Percentiles rank a stretch among this genome's conserved stretches.
Evolutionary conservation across 148 eudicot genomes (phyloP).

Genomic region (Gaultheria prostrata): DNA sequence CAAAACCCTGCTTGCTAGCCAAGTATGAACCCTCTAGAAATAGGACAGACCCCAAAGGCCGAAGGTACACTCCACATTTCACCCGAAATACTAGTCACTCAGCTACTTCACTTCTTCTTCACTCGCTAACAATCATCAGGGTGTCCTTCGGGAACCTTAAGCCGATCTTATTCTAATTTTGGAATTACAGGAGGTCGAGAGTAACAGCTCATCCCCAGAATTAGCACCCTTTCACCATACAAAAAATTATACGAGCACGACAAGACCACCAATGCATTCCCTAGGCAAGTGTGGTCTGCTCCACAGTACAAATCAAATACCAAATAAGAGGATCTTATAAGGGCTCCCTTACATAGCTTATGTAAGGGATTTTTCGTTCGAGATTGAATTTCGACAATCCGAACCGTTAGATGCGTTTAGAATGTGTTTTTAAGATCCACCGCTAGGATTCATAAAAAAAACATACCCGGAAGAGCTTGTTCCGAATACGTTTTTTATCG

Average conservation of each 20-base stretch:
- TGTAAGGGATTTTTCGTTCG: no score
- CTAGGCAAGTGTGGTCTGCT: neutral
- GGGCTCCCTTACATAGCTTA: no score
- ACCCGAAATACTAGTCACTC: neutral
- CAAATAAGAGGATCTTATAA: neutral
- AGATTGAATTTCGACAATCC: no score
- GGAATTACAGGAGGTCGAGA: neutral
- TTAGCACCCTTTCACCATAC: neutral
- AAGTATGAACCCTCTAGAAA: neutral
- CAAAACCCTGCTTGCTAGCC: neutral
- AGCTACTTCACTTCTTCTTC: neutral
- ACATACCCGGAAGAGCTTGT: no score
- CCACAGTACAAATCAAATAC: neutral
- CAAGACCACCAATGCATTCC: neutral
- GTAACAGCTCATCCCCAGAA: neutral
- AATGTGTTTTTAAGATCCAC: no score
- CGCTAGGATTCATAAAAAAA: no score
- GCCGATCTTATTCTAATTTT: neutral
- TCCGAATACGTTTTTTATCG: no score
- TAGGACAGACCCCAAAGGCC: neutral
- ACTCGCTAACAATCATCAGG: neutral
- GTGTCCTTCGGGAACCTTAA: neutral
- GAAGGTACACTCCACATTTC: neutral
- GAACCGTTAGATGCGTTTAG: no score
- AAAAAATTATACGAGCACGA: neutral